Evolutionary conservation across 192 early-diverging fungal genomes (phyloP), one percentile per base, ranked within the genome.

Genomic region (Coemansia aciculifera): DNA sequence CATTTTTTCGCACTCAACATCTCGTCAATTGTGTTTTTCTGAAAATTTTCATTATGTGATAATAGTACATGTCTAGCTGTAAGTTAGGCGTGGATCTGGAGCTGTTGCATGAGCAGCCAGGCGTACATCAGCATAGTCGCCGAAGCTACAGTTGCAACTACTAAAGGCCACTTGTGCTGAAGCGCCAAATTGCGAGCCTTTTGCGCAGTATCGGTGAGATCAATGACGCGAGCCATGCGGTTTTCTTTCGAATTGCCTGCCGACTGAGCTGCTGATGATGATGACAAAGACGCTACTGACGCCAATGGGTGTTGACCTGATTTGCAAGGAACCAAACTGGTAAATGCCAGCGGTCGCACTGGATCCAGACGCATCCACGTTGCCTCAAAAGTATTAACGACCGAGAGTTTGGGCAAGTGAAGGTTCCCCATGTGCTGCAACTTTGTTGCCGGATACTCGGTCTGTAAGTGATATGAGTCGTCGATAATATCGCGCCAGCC

Each of bases 301-400:
- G 52, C 68, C 43, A 81, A 67, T 12, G 78, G 78, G 60, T 81
- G 78, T n/a, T 67, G 31, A 3, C 48, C 73, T n/a, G 57, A 38
- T 19, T 39, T 62, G 24, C 61, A 56, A 7, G 78, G 78, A 3
- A 81, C 63, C 27, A 81, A 52, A 10, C 48, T 49, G 17, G 64
- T 37, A 31, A 80, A 72, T n/a, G 39, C 34, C 62, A 72, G 32
- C 7, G 79, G 79, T 34, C 68, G 74, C 34, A 59, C 79, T 3
- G 79, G 79, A 59, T 81, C 79, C 73, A 81, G 39, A 2, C 79
- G 72, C 56, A 57, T 73, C 79, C 79, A 81, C 40, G 79, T 76
- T 0, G 70, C 64, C 56, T 76, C 79, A 36, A 66, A 76, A 13
- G 79, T 73, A 38, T 67, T 77, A 57, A 76, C 66, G 1, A 57